Evolutionary conservation across 1,284 basidiomycete genomes (phyloP), one percentile per base, ranked within the genome.

Genomic region (Coniferiporia weirii): DNA sequence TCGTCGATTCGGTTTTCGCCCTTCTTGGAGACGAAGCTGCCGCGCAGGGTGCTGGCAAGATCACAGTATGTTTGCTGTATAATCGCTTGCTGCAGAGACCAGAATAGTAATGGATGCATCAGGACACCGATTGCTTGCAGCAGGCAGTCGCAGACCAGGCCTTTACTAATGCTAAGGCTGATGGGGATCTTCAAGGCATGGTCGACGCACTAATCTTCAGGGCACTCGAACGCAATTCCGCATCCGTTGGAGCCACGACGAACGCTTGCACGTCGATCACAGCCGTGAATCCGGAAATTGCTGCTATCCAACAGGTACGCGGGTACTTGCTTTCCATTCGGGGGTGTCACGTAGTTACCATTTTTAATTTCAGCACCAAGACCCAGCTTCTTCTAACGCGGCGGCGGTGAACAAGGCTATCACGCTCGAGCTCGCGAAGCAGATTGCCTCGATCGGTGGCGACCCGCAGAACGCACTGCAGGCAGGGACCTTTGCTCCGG

Each of bases 141-240:
- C 81, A 84, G 72, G 82, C 79, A 1, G 77, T 77, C 13, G 83
- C 83, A 49, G 84, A 86, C 66, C 82, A 81, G 66, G 85, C 85
- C 0, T 87, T 87, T 74, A 85, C 84, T 32, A 87, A 87, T 66
- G 84, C 85, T 44, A 88, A 87, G 71, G 79, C 80, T 3, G 79
- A 76, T 2, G 75, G 76, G 12, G 80, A 87, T 65, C 71, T 84
- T 43, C 72, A 77, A 38, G 83, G 82, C 32, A 77, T 79, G 76
- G 79, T 82, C 36, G 77, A 76, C 58, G 84, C 85, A 2, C 71
- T 89, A 59, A 80, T 83, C 61, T 88, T 76, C 75, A 78, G 84
- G 55, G 83, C 85, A 5, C 70, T 89, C 44, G 85, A 89, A 73
- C 78, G 85, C 45, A 89, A 88, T 71, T 81, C 84, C 19, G 81